Evolutionary conservation across 768 basidiomycete species (phyloP).

Genomic region (Chalciporus pseudorubinellus): DNA sequence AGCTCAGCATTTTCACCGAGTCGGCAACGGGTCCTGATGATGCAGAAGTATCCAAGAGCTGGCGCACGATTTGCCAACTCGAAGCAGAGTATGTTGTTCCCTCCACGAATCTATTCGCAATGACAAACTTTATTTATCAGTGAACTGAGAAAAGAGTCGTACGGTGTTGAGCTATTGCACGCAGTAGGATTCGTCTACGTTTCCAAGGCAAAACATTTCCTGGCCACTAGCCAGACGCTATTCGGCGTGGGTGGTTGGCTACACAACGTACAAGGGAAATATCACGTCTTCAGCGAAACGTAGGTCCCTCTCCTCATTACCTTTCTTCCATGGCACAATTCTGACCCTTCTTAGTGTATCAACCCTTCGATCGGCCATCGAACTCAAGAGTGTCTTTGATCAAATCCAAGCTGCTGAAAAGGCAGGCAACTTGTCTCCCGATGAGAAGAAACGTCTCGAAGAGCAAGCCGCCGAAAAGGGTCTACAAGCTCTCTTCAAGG

Average conservation of each 20-base stretch:
- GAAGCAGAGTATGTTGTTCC: slow-evolving; percentile 70
- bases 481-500: slow-evolving; percentile 88
- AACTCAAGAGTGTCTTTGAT: slow-evolving; percentile 87
- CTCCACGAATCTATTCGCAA: not conserved
- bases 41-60: slow-evolving; percentile 65
- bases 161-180: slow-evolving; percentile 82
- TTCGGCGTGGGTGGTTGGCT: slow-evolving; percentile 91
- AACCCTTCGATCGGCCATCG: slow-evolving; percentile 81
- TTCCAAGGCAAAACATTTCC: slow-evolving; percentile 78
- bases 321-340: not conserved
- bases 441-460: slow-evolving; percentile 79
- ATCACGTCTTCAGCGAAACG: slow-evolving; percentile 93
- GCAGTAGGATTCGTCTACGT: slow-evolving; percentile 84
- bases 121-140: slow-evolving; percentile 36
- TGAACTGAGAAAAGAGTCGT: slow-evolving; percentile 82
- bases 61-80: slow-evolving; percentile 72
- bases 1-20: slow-evolving; percentile 86
- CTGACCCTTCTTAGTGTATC: slow-evolving; percentile 57
- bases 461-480: slow-evolving; percentile 95
- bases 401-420: slow-evolving; percentile 90
- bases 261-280: slow-evolving; percentile 89
- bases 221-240: slow-evolving; percentile 66
- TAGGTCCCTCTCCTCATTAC: slow-evolving; percentile 48
- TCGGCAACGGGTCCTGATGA: slow-evolving; percentile 71
- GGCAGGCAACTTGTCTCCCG: slow-evolving; percentile 72